These are phyloP conservation scores for Aspergillus hiratsukae DNA, from an alignment of 2,329 filamentous ascomycete genomes.

Conservation along the genomic window DNA sequence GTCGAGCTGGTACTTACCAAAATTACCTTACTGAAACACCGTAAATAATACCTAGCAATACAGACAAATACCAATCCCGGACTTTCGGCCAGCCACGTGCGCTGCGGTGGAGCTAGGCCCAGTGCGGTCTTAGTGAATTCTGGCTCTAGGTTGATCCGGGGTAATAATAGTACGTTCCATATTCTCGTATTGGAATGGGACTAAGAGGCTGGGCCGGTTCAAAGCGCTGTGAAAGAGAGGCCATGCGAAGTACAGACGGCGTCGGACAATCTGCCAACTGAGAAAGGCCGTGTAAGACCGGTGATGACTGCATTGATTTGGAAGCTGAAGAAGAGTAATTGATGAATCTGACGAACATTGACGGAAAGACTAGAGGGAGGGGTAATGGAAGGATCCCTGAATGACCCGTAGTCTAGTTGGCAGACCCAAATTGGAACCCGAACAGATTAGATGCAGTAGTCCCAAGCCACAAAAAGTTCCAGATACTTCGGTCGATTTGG, in stretches of 20 bases:
- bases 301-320: not conserved
- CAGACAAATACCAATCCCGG: slow-evolving; percentile 1
- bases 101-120: slow-evolving; percentile 4
- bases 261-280: not conserved
- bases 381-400: not conserved
- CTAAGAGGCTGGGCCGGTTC: not conserved
- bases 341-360: not conserved
- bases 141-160: slow-evolving; percentile 14
- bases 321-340: not conserved
- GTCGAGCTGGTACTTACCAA: not conserved
- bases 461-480: not conserved
- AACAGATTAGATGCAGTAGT: not conserved
- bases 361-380: not conserved
- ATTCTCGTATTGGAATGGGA: not conserved
- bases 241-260: not conserved
- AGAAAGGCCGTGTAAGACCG: not conserved
- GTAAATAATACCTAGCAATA: not conserved
- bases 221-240: not conserved
- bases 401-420: not conserved
- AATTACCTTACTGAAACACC: not conserved
- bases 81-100: slow-evolving; percentile 18
- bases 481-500: not conserved
- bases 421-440: not conserved
- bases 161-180: slow-evolving; percentile 11
- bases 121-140: slow-evolving; percentile 8